These are phyloP conservation scores for Mycena indigotica DNA, from an alignment of 768 basidiomycete species.

Conservation along the genomic window DNA sequence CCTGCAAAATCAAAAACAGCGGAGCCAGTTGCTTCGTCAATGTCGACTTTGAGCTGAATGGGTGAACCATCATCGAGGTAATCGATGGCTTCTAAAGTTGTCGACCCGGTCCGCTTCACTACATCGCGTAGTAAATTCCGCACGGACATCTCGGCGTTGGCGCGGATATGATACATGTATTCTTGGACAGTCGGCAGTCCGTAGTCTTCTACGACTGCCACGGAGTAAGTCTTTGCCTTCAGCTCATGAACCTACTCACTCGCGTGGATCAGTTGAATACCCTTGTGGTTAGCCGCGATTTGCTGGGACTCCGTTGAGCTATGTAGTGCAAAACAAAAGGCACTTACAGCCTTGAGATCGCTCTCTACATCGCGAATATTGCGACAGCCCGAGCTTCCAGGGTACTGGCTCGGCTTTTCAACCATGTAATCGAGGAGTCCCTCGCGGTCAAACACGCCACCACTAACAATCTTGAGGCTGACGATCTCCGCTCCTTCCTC, in stretches of 20 bases:
- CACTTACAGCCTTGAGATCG: slow-evolving; percentile 82
- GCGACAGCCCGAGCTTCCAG: slow-evolving; percentile 84
- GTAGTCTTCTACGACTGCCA: slow-evolving; percentile 82
- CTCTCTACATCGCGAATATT: slow-evolving; percentile 90
- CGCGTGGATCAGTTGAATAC: slow-evolving; percentile 80
- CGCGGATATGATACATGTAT: slow-evolving; percentile 90
- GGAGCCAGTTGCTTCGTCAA: slow-evolving; percentile 70
- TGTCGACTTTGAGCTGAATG: slow-evolving; percentile 74
- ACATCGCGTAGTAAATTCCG: slow-evolving; percentile 79
- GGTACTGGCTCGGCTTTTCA: slow-evolving; percentile 77
- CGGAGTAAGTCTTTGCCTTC: slow-evolving; percentile 3
- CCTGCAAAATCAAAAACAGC: slow-evolving; percentile 86
- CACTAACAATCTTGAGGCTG: slow-evolving; percentile 88
- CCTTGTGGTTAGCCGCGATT: slow-evolving; percentile 94
- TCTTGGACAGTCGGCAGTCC: slow-evolving; percentile 84
- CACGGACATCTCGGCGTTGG: slow-evolving; percentile 87
- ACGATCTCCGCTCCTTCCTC: slow-evolving; percentile 93
- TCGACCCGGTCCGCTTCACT: slow-evolving; percentile 66
- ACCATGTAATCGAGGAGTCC: slow-evolving; percentile 81
- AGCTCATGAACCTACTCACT: slow-evolving; percentile 43
- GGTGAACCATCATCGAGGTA: slow-evolving; percentile 89
- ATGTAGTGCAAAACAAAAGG: not conserved
- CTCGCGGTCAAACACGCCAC: slow-evolving; percentile 76
- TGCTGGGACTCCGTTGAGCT: slow-evolving; percentile 51
- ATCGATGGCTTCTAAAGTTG: slow-evolving; percentile 70